Evolutionary conservation across 331 rosid species (phyloP).

Genomic region (Malus hybrid): DNA sequence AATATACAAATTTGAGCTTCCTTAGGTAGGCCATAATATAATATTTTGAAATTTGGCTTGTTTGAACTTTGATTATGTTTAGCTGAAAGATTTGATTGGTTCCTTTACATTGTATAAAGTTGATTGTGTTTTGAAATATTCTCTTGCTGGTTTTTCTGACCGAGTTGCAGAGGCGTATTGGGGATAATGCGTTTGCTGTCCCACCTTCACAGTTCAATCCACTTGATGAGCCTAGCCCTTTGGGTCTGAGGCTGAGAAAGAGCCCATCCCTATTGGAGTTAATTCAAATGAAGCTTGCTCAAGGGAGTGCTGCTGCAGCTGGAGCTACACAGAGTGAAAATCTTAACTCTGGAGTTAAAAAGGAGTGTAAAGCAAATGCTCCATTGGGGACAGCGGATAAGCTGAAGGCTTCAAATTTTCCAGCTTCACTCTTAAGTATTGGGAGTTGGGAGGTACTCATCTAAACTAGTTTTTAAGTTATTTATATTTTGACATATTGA

Average conservation of each 20-base stretch:
- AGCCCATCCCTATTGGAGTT: conserved; percentile 87
- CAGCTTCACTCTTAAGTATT: conserved; percentile 66
- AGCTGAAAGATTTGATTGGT: not conserved
- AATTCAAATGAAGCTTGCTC: conserved; percentile 84
- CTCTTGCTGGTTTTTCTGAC: conserved; percentile 10
- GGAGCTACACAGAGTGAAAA: conserved; percentile 20
- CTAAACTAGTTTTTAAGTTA: conserved; percentile 14
- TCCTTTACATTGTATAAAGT: conserved; percentile 1
- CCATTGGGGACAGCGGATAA: conserved; percentile 40
- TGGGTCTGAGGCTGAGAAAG: conserved; percentile 84
- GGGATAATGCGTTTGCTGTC: conserved; percentile 19
- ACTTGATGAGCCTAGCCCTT: conserved; percentile 94
- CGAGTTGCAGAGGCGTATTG: conserved; percentile 33
- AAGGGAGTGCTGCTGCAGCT: conserved; percentile 23
- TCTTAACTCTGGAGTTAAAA: conserved; percentile 29
- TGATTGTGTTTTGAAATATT: not conserved
- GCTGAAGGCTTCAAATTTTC: conserved; percentile 89
- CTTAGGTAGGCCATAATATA: not conserved
- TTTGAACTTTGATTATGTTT: not conserved
- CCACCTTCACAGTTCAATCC: conserved; percentile 46
- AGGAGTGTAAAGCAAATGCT: conserved; percentile 32
- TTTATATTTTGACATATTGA: not conserved
- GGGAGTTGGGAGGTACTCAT: conserved; percentile 89
- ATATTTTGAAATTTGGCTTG: not conserved
- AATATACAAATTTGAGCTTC: not conserved